A percentile compares a stretch with the other conserved stretches of the same genome.
phyloP scores from a whole-genome alignment of 805 yeast species.

The Myxozyma neglecta region DNA sequence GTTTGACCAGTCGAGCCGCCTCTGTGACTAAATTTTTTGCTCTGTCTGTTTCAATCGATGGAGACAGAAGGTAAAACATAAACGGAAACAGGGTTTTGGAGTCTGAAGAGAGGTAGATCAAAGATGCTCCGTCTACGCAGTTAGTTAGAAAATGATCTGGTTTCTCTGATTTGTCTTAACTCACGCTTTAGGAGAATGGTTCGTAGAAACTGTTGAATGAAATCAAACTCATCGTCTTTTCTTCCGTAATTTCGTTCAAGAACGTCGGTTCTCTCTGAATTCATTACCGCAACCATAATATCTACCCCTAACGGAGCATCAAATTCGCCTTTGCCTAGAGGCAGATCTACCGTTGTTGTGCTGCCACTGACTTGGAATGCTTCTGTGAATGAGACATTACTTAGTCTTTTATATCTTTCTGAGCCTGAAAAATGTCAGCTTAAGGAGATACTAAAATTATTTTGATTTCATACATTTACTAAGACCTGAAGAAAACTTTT shows the following conservation, averaged over 20 bases:
- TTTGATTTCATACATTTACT: slow-evolving; percentile 5
- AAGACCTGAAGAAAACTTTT: slow-evolving; percentile 26
- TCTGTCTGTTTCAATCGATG: not conserved
- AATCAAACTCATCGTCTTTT: slow-evolving; percentile 36
- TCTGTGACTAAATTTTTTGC: slow-evolving; percentile 1
- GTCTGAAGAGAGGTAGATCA: slow-evolving; percentile 21
- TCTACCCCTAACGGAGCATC: slow-evolving; percentile 37
- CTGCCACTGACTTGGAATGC: slow-evolving; percentile 9
- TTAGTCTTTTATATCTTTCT: slow-evolving; percentile 28
- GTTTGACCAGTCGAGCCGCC: slow-evolving; percentile 22
- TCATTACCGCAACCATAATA: slow-evolving; percentile 33
- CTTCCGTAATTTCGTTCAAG: slow-evolving; percentile 31
- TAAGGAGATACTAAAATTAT: not conserved
- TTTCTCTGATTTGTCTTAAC: not conserved
- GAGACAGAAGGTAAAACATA: slow-evolving; percentile 19
- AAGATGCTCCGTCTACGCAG: slow-evolving; percentile 17
- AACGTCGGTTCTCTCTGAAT: slow-evolving; percentile 29
- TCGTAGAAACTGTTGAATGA: slow-evolving; percentile 38
- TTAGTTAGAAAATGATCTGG: not conserved
- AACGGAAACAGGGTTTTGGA: slow-evolving; percentile 21
- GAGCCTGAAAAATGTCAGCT: slow-evolving; percentile 25
- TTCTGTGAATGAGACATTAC: slow-evolving; percentile 15
- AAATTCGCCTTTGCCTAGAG: slow-evolving; percentile 38
- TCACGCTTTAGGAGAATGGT: slow-evolving; percentile 33
- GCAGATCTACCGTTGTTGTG: slow-evolving; percentile 30